Percentiles rank a stretch among this genome's conserved stretches.
Conservation (phyloP, 2,329 filamentous ascomycete species). For the Trematosphaeria pertusa region DNA sequence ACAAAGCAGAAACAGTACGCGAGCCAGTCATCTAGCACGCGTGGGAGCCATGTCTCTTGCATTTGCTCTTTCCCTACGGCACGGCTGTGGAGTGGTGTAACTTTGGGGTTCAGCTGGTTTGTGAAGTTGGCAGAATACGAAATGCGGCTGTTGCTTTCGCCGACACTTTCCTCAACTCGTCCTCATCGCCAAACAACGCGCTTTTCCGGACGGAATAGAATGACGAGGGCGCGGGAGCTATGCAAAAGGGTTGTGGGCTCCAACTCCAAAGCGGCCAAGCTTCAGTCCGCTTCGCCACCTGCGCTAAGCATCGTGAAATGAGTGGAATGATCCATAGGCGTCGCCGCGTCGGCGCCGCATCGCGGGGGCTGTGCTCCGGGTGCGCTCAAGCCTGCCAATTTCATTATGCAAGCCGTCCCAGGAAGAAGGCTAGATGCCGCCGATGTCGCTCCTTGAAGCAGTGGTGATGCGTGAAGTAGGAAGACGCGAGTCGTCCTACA, state of each 20-base stretch:
- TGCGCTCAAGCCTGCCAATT: constrained; percentile 26
- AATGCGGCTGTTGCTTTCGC: background rate
- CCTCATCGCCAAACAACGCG: no score
- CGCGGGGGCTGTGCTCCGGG: constrained; percentile 17
- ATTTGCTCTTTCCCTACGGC: constrained; percentile 23
- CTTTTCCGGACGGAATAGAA: background rate
- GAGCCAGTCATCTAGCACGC: constrained; percentile 16
- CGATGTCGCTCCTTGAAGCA: constrained; percentile 25
- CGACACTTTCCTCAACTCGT: background rate
- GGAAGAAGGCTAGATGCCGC: constrained; percentile 1
- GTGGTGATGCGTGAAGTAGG: background rate
- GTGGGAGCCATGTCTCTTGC: constrained; percentile 27
- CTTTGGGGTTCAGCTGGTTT: constrained; percentile 16
- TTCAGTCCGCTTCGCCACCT: constrained; percentile 37
- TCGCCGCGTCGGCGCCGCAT: constrained; percentile 28
- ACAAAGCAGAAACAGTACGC: constrained; percentile 16
- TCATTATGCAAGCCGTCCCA: background rate
- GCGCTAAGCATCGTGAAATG: constrained; percentile 36
- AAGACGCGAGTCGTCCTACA: no score
- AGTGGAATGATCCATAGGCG: constrained; percentile 22
- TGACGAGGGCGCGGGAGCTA: constrained; percentile 4
- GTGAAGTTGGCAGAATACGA: background rate
- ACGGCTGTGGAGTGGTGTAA: constrained; percentile 32
- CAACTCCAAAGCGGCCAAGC: constrained; percentile 15
- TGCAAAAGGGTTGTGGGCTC: constrained; percentile 2